Evolutionary conservation across 495 filamentous ascomycete genomes (phyloP).

Genomic region (Massariosphaeria phaeospora): DNA sequence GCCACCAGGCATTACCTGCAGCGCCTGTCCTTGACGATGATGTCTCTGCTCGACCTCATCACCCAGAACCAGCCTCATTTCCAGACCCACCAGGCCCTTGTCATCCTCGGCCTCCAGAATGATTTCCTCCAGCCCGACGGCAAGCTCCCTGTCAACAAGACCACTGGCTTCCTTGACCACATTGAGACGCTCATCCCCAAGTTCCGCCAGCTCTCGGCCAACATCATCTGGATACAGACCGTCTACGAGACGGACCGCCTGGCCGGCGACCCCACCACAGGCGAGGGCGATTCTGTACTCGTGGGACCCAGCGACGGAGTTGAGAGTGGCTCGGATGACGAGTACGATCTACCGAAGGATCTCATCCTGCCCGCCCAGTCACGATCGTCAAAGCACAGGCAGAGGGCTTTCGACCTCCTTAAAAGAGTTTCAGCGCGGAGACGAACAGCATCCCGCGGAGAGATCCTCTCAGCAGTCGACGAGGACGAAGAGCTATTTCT

Average conservation of each 20-base stretch:
- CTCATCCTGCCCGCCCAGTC: slow-evolving; percentile 20
- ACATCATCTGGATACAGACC: slow-evolving; percentile 84
- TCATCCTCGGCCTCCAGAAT: slow-evolving; percentile 86
- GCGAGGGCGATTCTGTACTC: slow-evolving; percentile 44
- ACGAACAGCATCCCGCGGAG: slow-evolving; percentile 16
- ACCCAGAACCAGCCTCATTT: slow-evolving; percentile 47
- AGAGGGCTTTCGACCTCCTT: slow-evolving; percentile 34
- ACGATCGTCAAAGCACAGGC: slow-evolving; percentile 25
- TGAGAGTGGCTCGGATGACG: slow-evolving; percentile 27
- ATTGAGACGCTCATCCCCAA: slow-evolving; percentile 60
- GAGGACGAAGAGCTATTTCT: slow-evolving; percentile 60
- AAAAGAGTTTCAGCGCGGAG: slow-evolving; percentile 27
- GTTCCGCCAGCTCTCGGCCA: slow-evolving; percentile 67
- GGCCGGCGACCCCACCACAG: slow-evolving; percentile 45
- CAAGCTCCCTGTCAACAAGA: slow-evolving; percentile 60
- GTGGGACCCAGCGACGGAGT: slow-evolving; percentile 29
- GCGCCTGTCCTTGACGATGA: slow-evolving; percentile 24
- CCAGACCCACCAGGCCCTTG: slow-evolving; percentile 72
- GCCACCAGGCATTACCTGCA: not conserved
- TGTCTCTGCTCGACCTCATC: slow-evolving; percentile 38
- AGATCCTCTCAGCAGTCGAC: slow-evolving; percentile 36
- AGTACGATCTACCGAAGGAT: slow-evolving; percentile 26
- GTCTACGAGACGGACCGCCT: slow-evolving; percentile 61
- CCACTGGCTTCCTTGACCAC: slow-evolving; percentile 61
- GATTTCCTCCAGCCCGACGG: slow-evolving; percentile 74